Conservation (phyloP, 1,284 basidiomycete species). For the Malassezia psittaci region DNA sequence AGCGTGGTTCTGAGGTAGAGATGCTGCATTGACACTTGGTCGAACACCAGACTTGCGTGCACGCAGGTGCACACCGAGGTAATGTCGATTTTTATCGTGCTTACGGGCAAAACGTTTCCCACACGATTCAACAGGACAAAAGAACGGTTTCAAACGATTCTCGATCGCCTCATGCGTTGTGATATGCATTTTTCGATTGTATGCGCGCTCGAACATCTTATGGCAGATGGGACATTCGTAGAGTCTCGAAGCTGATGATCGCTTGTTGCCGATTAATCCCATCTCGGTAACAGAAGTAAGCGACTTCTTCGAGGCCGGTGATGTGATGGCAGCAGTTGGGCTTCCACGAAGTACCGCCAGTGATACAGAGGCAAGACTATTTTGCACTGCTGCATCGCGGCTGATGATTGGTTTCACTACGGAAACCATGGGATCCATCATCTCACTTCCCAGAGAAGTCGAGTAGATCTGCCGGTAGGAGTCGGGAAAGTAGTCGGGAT, state of each 20-base stretch:
- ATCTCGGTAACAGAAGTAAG: constrained; percentile 1
- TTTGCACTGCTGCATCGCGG: constrained; percentile 2
- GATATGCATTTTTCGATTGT: constrained; percentile 16
- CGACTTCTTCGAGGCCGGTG: background rate
- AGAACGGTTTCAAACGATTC: constrained; percentile 14
- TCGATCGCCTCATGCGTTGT: constrained; percentile 16
- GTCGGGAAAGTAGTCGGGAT: background rate
- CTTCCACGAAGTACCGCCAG: constrained; percentile 2
- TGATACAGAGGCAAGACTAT: constrained; percentile 1
- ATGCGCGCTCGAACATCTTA: constrained; percentile 16
- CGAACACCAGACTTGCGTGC: constrained; percentile 2
- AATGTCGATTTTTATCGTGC: constrained; percentile 17
- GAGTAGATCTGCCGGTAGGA: background rate
- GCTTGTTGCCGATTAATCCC: background rate
- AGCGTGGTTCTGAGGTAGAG: too few relatives aligned
- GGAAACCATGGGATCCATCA: background rate
- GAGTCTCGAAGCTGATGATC: background rate
- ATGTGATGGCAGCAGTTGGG: background rate
- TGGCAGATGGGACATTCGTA: constrained; percentile 16
- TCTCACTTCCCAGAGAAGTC: background rate
- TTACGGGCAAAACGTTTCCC: constrained; percentile 17
- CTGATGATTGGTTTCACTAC: constrained; percentile 10
- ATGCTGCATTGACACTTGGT: background rate
- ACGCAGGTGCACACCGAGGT: constrained; percentile 13
- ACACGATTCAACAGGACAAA: constrained; percentile 3